Conservation (phyloP, 208 protist species). For the Wallacemonas sp. region DNA sequence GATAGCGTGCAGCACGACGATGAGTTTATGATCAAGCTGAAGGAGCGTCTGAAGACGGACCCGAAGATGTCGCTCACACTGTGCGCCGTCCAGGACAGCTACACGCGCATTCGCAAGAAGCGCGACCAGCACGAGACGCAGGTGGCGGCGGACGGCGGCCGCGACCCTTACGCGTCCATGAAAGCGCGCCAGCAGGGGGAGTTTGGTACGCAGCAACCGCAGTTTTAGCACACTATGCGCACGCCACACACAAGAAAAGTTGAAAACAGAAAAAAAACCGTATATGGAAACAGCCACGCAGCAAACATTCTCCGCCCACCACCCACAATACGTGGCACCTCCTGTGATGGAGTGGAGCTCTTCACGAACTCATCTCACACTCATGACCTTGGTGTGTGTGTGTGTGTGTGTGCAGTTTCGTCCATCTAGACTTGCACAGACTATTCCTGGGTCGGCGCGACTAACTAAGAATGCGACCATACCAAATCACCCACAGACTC, state of each 20-base stretch:
- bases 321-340: too few species aligned
- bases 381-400: too few species aligned
- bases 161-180: conserved; percentile 75
- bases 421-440: too few species aligned
- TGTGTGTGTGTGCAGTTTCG: too few species aligned
- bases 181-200: conserved; percentile 51
- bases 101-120: conserved; percentile 77
- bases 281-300: too few species aligned
- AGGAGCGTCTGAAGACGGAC: conserved; percentile 71
- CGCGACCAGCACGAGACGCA: conserved; percentile 80
- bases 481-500: too few species aligned
- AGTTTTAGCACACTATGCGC: conserved; percentile 38
- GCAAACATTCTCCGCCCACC: too few species aligned
- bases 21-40: conserved; percentile 81
- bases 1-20: conserved; percentile 72
- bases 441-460: too few species aligned
- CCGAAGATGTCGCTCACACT: conserved; percentile 75
- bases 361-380: too few species aligned
- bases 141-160: conserved; percentile 74
- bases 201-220: conserved; percentile 56
- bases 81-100: conserved; percentile 86
- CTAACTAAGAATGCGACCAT: too few species aligned
- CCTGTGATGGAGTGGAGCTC: too few species aligned
- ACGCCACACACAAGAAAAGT: background rate
- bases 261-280: too few species aligned